Conservation (phyloP, 108 stramenopile genomes). For the Skeletonema menzelii region DNA sequence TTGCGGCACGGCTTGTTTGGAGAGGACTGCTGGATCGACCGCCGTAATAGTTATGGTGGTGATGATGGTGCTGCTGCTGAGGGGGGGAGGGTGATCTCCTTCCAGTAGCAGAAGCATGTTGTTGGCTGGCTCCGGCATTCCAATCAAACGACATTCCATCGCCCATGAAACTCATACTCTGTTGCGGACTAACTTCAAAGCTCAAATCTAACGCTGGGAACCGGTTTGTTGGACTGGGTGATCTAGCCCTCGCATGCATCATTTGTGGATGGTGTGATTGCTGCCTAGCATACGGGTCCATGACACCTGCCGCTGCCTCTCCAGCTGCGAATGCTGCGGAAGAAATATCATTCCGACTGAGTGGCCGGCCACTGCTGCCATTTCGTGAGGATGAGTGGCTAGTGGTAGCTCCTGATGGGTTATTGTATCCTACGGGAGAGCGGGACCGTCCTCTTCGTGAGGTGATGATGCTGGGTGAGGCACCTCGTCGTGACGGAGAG, state of each 20-base stretch:
- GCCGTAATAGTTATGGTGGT: no score
- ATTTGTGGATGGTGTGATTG: constrained; percentile 8
- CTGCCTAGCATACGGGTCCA: background rate
- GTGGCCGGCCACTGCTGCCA: constrained; percentile 4
- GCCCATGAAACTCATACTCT: constrained; percentile 10
- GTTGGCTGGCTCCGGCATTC: constrained; percentile 1
- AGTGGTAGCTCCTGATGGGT: background rate
- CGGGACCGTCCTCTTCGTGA: constrained; percentile 23
- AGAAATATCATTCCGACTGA: constrained; percentile 6
- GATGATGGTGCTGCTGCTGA: background rate
- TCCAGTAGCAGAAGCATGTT: background rate
- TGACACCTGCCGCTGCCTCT: constrained; percentile 18
- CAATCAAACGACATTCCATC: constrained; percentile 14
- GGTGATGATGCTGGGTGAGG: constrained; percentile 6
- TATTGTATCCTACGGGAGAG: constrained; percentile 14
- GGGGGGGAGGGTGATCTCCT: constrained; percentile 9
- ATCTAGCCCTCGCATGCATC: background rate
- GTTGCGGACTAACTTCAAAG: constrained; percentile 13
- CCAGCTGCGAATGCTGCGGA: constrained; percentile 15
- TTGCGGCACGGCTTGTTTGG: background rate
- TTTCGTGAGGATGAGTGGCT: constrained; percentile 9
- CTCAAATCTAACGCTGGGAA: constrained; percentile 7
- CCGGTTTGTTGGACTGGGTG: constrained; percentile 8
- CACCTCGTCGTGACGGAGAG: background rate
- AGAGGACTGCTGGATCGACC: constrained; percentile 8